Evolutionary conservation across 345 rosid genomes (phyloP), one percentile per base, ranked within the genome.

Genomic region (Erucastrum elatum): DNA sequence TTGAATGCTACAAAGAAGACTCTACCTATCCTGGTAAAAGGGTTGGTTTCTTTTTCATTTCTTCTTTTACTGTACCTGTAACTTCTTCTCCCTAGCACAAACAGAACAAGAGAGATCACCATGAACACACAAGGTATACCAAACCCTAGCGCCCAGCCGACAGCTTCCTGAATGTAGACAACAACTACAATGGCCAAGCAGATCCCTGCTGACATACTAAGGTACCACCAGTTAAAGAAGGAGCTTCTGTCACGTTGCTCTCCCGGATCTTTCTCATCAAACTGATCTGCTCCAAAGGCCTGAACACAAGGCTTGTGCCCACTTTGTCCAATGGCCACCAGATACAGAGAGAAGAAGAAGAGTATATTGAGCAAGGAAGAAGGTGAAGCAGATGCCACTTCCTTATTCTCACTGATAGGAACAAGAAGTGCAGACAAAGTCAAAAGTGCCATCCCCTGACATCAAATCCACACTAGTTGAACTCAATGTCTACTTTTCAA

Each of bases 241-340:
- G 86, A 88, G 78, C 92, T 90, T 55, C 86, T 89, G 26, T 83
- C 82, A 5, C 21, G 56, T 68, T 74, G 73, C 64, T 90, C 91
- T 69, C 66, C 65, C 3, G 86, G 80, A 58, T 87, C 84, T 37
- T 85, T 68, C 30, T 79, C 82, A n/a, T 90, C 91, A 64, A 93
- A 90, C 39, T 93, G 97, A 68, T 51, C 56, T 51, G 56, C 56
- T 0, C 56, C 96, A 72, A 92, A 92, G 6, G 89, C 91, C 64
- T 88, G 90, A 27, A 87, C 89, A 55, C 96, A 89, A n/a, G 96
- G 98, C 73, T 88, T 89, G 82, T 85, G 86, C 27, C 94, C 96
- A 33, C 85, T 71, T 34, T 79, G 80, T 27, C 68, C 85, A n/a
- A 85, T 0, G n/a, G 88, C 87, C 11, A 85, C 62, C 56, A 85